These are phyloP conservation scores for Diaporthe velutina DNA, from an alignment of 2,329 filamentous ascomycete genomes.

Conservation along the genomic window DNA sequence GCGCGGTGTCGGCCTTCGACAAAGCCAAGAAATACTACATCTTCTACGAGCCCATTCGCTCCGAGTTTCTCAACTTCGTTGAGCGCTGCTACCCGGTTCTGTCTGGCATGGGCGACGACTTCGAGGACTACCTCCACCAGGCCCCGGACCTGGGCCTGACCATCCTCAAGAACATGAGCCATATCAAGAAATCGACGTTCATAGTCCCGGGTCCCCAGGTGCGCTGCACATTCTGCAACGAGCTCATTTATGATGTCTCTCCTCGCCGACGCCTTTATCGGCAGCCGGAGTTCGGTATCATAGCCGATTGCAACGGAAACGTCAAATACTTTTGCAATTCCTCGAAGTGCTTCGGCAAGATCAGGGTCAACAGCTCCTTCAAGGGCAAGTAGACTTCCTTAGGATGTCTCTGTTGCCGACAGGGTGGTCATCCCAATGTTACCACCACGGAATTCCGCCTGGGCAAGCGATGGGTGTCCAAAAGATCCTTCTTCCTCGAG, in stretches of 20 bases:
- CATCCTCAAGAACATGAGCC: background rate
- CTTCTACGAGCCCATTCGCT: background rate
- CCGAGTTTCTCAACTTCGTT: background rate
- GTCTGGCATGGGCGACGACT: background rate
- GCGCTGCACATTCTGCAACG: background rate
- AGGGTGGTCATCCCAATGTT: background rate
- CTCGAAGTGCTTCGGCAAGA: background rate
- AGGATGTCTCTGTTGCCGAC: background rate
- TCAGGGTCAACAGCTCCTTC: background rate
- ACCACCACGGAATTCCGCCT: background rate
- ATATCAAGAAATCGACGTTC: background rate
- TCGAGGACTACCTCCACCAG: background rate
- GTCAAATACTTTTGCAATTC: background rate
- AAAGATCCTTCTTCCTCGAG: background rate
- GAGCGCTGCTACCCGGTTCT: background rate
- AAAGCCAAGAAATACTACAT: background rate
- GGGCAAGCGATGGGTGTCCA: too few species aligned
- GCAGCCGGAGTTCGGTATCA: background rate
- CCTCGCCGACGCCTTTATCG: accelerated
- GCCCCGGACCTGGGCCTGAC: background rate
- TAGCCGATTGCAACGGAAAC: background rate
- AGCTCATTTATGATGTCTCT: background rate
- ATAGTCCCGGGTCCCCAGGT: background rate
- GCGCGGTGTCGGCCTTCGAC: background rate
- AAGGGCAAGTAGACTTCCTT: background rate